A percentile compares a stretch with the other conserved stretches of the same genome.
phyloP scores from a whole-genome alignment of 2,329 filamentous ascomycete species.

The Fusarium graminum region DNA sequence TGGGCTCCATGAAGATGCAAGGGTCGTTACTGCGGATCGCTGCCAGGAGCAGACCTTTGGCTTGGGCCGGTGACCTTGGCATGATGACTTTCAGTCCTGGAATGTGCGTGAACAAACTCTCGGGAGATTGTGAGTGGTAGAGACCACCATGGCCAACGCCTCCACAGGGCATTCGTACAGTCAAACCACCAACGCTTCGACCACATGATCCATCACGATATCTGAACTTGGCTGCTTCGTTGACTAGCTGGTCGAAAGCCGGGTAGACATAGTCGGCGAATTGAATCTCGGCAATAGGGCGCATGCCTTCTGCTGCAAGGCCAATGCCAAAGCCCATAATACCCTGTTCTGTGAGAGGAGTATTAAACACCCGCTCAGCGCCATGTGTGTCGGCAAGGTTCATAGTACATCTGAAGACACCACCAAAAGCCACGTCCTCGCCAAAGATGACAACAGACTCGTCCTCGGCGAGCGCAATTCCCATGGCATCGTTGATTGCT shows the following conservation, averaged over 20 bases:
- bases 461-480: slow-evolving; percentile 83
- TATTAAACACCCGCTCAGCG: slow-evolving; percentile 93
- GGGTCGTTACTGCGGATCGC: slow-evolving; percentile 86
- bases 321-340: slow-evolving; percentile 95
- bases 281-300: slow-evolving; percentile 92
- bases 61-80: slow-evolving; percentile 86
- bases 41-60: slow-evolving; percentile 85
- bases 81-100: slow-evolving; percentile 88
- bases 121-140: slow-evolving; percentile 91
- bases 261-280: slow-evolving; percentile 96
- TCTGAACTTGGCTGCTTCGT: slow-evolving; percentile 89
- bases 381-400: slow-evolving; percentile 90
- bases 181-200: slow-evolving; percentile 79
- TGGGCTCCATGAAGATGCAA: slow-evolving; percentile 93
- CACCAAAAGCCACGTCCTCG: slow-evolving; percentile 96
- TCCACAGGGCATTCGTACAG: slow-evolving; percentile 90
- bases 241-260: slow-evolving; percentile 93
- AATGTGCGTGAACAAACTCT: slow-evolving; percentile 88
- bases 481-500: slow-evolving; percentile 90
- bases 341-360: slow-evolving; percentile 92
- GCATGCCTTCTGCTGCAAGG: slow-evolving; percentile 89
- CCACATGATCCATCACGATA: slow-evolving; percentile 76
- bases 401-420: slow-evolving; percentile 95
- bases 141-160: slow-evolving; percentile 90
- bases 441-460: slow-evolving; percentile 92